These are phyloP conservation scores for Sporothrix phasma DNA, from an alignment of 2,329 filamentous ascomycete genomes.

Conservation along the genomic window DNA sequence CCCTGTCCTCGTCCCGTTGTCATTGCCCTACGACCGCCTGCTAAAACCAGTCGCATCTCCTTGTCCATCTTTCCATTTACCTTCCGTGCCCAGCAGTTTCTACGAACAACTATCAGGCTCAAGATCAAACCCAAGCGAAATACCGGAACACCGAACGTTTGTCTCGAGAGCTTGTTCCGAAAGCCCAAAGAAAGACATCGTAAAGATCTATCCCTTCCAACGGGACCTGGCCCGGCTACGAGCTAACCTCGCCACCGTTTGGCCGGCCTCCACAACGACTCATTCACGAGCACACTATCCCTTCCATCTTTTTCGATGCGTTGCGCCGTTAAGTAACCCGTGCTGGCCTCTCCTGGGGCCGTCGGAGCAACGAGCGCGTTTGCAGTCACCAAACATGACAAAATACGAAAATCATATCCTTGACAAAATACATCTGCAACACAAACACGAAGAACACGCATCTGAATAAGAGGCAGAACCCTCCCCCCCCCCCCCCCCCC, in stretches of 20 bases:
- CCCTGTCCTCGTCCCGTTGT: background rate
- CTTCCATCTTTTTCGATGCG: constrained; percentile 26
- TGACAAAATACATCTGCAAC: background rate
- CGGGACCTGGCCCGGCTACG: background rate
- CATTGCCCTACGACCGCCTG: background rate
- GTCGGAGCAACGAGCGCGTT: constrained; percentile 23
- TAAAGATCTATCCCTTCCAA: background rate
- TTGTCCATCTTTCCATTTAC: background rate
- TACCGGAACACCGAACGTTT: too few species aligned
- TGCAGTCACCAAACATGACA: background rate
- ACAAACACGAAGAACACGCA: background rate
- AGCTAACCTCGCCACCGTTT: constrained; percentile 1
- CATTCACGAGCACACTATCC: constrained; percentile 12
- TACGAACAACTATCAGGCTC: background rate
- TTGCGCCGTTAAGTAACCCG: constrained; percentile 29
- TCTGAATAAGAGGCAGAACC: background rate
- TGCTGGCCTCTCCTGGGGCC: constrained; percentile 36
- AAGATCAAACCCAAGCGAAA: background rate
- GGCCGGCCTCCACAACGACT: background rate
- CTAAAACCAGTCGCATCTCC: background rate
- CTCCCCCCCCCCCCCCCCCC: too few species aligned
- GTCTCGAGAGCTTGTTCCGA: background rate
- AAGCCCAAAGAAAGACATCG: background rate
- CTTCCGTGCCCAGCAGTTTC: background rate
- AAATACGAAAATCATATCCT: background rate